These are phyloP conservation scores for Otatea glauca DNA, from an alignment of 176 grass and related monocot genomes.

Conservation along the genomic window DNA sequence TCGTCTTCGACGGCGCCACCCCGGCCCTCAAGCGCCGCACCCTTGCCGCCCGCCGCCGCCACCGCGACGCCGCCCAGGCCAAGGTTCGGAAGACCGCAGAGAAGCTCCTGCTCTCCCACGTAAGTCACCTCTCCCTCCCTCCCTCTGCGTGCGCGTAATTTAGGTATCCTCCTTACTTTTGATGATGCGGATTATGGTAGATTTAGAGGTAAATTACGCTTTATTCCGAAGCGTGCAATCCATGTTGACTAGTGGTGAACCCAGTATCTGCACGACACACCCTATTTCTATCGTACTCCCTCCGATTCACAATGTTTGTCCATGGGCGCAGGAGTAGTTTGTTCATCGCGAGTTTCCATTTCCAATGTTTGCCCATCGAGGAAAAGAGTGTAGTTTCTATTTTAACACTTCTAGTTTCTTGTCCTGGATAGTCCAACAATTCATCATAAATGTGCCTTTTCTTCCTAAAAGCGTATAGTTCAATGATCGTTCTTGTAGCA, in stretches of 20 bases:
- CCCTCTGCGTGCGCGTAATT: not conserved
- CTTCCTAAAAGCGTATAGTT: not conserved
- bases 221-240: not conserved
- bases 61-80: constrained; percentile 79
- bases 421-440: not conserved
- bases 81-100: constrained; percentile 97
- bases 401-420: not conserved
- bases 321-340: no score
- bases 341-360: no score
- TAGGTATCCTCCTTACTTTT: not conserved
- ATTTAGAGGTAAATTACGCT: not conserved
- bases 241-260: not conserved
- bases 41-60: constrained; percentile 73
- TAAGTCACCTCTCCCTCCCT: constrained; percentile 31
- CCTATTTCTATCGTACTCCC: not conserved
- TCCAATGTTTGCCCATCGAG: no score
- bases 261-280: not conserved
- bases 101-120: constrained; percentile 88
- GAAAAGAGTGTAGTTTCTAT: not conserved
- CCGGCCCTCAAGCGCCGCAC: constrained; percentile 83
- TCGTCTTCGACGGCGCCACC: constrained; percentile 87
- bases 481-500: not conserved
- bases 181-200: not conserved
- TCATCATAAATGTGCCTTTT: not conserved
- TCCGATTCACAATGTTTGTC: no score